Evolutionary conservation across 176 grass and related monocot species (phyloP).

Genomic region (Aegilops longissima): DNA sequence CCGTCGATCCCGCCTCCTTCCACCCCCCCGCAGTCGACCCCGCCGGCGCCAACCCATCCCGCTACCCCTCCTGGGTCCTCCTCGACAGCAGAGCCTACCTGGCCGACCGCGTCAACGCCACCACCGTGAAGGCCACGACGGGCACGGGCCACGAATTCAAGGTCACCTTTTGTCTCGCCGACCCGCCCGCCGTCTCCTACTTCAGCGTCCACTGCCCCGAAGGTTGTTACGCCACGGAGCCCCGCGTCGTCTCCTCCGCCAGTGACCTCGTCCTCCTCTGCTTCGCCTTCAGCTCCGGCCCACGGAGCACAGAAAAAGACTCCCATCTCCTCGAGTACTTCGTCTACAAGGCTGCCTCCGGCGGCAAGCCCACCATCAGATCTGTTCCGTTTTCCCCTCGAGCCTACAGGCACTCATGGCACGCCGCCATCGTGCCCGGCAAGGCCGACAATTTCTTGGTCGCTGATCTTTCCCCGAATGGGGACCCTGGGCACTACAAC

Average conservation of each 20-base stretch:
- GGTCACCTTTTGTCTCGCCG: constrained; percentile 1
- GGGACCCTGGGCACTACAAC: neutral
- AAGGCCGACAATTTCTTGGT: neutral
- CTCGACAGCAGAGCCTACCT: neutral
- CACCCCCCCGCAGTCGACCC: neutral
- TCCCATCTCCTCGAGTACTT: neutral
- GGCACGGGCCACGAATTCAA: neutral
- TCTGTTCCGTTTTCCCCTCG: neutral
- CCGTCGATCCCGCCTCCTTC: neutral
- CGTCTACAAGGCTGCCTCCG: neutral
- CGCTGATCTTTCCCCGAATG: neutral
- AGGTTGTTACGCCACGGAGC: neutral
- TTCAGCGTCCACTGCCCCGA: neutral
- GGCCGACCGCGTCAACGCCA: too few species aligned
- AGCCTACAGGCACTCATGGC: neutral
- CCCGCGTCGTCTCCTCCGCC: neutral
- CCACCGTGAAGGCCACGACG: neutral
- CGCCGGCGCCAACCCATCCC: neutral
- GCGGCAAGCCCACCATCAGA: neutral
- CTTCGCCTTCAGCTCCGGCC: neutral
- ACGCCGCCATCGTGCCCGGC: neutral
- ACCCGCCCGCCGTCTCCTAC: constrained; percentile 8
- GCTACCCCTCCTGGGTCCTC: neutral
- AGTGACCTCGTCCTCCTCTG: neutral
- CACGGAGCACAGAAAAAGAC: constrained; percentile 52